A percentile compares a stretch with the other conserved stretches of the same genome.
phyloP scores from a whole-genome alignment of 1,284 basidiomycete species.

The Pascua sp. region DNA sequence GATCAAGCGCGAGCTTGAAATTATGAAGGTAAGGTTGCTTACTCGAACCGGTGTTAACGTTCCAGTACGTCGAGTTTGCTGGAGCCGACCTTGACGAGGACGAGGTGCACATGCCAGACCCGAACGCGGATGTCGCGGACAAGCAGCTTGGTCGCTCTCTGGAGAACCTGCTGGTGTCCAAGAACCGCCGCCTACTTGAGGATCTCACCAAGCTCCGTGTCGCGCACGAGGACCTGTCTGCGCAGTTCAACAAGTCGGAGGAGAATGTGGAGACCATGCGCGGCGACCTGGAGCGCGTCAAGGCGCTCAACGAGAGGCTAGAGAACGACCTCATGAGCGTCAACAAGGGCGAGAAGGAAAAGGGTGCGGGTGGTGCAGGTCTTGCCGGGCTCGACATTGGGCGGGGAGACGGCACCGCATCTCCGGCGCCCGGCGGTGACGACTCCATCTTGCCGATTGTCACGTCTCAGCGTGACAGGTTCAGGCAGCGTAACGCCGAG shows the following conservation, averaged over 20 bases:
- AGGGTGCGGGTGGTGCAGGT: conserved; percentile 38
- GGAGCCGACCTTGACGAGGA: conserved; percentile 70
- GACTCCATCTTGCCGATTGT: conserved; percentile 93
- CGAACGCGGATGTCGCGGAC: conserved; percentile 78
- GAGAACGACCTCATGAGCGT: conserved; percentile 85
- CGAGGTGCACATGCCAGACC: conserved; percentile 70
- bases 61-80: conserved; percentile 86
- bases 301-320: conserved; percentile 75
- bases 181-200: conserved; percentile 91
- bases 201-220: conserved; percentile 88
- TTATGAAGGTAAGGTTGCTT: conserved; percentile 73
- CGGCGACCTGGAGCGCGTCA: conserved; percentile 71
- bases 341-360: conserved; percentile 50
- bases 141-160: conserved; percentile 71
- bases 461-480: conserved; percentile 91
- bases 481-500: conserved; percentile 91
- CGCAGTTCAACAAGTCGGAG: conserved; percentile 60
- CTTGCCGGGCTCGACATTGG: conserved; percentile 71
- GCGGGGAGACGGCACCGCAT: conserved; percentile 48
- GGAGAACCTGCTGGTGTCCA: conserved; percentile 82
- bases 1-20: conserved; percentile 90
- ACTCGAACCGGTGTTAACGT: neutral
- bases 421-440: conserved; percentile 59
- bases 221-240: conserved; percentile 72
- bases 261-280: conserved; percentile 61